These are phyloP conservation scores for Holtermanniella nyarrowii DNA, from an alignment of 768 basidiomycete genomes.

Conservation along the genomic window DNA sequence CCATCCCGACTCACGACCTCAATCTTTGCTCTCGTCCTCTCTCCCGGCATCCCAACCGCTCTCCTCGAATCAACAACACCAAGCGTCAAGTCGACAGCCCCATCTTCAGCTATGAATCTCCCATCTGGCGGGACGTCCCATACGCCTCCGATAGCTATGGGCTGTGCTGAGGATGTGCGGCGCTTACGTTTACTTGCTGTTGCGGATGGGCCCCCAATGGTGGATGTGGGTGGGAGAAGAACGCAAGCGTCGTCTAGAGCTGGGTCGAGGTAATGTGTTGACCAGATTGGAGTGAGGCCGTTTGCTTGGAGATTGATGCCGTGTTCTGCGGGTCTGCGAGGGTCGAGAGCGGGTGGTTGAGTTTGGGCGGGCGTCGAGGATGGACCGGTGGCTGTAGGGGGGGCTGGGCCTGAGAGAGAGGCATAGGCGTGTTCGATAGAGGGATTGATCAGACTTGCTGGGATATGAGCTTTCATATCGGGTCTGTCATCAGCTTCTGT, in stretches of 20 bases:
- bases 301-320: constrained; percentile 17
- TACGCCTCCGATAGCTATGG: constrained; percentile 24
- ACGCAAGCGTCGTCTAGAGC: constrained; percentile 8
- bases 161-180: no score
- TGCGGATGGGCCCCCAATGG: constrained; percentile 14
- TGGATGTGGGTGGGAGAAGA: background rate
- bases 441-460: constrained; percentile 18
- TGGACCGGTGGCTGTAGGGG: background rate
- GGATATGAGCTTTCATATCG: constrained; percentile 35
- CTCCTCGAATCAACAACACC: constrained; percentile 24
- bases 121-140: constrained; percentile 30
- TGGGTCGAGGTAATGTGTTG: constrained; percentile 33
- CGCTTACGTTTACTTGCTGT: background rate
- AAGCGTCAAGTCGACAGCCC: constrained; percentile 28
- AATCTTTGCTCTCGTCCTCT: constrained; percentile 25
- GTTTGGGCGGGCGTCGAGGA: background rate
- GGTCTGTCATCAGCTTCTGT: constrained; percentile 16
- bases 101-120: constrained; percentile 20
- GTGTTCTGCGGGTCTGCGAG: constrained; percentile 18
- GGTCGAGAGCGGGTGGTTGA: background rate
- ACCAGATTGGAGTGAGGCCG: constrained; percentile 32
- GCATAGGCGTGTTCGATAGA: constrained; percentile 32
- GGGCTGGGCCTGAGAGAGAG: constrained; percentile 24
- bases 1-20: constrained; percentile 22
- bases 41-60: constrained; percentile 23